Evolutionary conservation across 306 rosid species (phyloP), one percentile per base, ranked within the genome.

Genomic region (Aeschynomene evenia): DNA sequence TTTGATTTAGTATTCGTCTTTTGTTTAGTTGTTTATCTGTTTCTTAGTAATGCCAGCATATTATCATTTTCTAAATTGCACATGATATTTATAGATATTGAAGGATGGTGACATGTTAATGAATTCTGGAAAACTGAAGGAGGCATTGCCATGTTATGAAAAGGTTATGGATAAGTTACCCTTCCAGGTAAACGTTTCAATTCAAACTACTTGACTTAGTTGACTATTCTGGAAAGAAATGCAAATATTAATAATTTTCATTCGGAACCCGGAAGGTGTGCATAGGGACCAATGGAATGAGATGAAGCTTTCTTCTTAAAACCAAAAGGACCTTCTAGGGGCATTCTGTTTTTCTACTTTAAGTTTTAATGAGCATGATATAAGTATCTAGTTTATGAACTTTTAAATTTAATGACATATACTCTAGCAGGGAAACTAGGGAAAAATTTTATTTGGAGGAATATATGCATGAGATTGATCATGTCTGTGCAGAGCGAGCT

Each of bases 41-140:
- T 63, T 34, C 55, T 31, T 50, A 19, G 18, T 28, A 60, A 57
- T 58, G 55, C 63, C 20, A 39, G 50, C 63, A 16, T 43, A 54
- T 39, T 51, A 42, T 42, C 22, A 28, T 50, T 45, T 15, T 24
- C 39, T 40, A 50, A 23, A 18, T 69, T n/a, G 26, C 8, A 43
- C 34, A 37, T n/a, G 26, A 55, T 66, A 29, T 69, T 21, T 75
- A 10, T 76, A 92, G 97, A 79, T 80, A 61, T 70, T 88, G 80
- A 82, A 84, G 63, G 90, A 86, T 54, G 98, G 98, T 33, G 94
- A 90, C 76, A 73, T 75, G 14, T 84, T 90, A 73, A 88, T 90
- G 98, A 75, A 79, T 62, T 69, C 21, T 21, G 98, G 97, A 72
- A 76, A 74, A 73, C 88, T 93, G 56, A 85, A 62, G 75, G 89